These are phyloP conservation scores for Gossypium schwendimanii DNA, from an alignment of 441 rosid species.

Conservation along the genomic window DNA sequence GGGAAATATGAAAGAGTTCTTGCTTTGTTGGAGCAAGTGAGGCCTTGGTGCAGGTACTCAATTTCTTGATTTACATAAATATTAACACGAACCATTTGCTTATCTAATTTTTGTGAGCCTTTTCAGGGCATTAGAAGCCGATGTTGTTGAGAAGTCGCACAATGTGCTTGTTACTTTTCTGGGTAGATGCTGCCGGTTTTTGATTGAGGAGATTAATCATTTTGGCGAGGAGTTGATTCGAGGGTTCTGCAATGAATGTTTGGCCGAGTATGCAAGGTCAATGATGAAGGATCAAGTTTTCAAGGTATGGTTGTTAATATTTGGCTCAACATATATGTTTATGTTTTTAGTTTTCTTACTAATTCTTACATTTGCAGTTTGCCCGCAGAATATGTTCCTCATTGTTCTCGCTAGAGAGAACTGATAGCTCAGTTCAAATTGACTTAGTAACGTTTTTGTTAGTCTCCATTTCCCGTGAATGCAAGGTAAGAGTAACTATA, in stretches of 20 bases:
- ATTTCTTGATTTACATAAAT: constrained; percentile 4
- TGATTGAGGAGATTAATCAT: constrained; percentile 42
- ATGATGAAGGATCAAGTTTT: constrained; percentile 56
- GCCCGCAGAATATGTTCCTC: constrained; percentile 55
- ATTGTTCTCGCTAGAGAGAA: constrained; percentile 37
- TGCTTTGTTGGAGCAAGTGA: constrained; percentile 50
- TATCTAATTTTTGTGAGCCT: background rate
- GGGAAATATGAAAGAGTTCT: constrained; percentile 36
- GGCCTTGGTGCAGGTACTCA: constrained; percentile 61
- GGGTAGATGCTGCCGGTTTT: constrained; percentile 43
- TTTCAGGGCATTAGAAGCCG: constrained; percentile 55
- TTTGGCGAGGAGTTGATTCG: constrained; percentile 40
- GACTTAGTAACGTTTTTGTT: constrained; percentile 37
- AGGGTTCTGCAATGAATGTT: constrained; percentile 36
- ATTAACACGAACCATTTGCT: background rate
- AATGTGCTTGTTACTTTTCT: constrained; percentile 47
- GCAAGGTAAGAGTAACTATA: constrained; percentile 45
- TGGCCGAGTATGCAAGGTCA: constrained; percentile 48
- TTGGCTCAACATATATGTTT: background rate
- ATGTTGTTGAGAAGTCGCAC: constrained; percentile 48
- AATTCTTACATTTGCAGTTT: constrained; percentile 45
- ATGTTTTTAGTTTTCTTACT: constrained; percentile 14
- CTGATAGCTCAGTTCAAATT: constrained; percentile 24
- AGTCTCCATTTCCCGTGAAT: constrained; percentile 38
- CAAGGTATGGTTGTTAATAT: constrained; percentile 40